Evolutionary conservation across 2,329 filamentous ascomycete species (phyloP), one percentile per base, ranked within the genome.

Genomic region (Davidsoniella neocaledoniae): DNA sequence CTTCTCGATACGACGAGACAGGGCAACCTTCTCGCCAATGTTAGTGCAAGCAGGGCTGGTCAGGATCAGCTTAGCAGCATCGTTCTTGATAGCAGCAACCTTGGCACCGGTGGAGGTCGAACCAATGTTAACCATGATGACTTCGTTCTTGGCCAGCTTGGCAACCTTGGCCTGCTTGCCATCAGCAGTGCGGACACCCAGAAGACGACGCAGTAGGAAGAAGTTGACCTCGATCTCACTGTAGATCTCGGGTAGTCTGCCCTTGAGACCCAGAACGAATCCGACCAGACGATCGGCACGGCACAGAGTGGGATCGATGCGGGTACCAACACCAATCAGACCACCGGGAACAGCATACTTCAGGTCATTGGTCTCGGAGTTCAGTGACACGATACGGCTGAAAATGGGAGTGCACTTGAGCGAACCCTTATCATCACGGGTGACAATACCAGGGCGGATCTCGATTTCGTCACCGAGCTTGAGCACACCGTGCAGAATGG

Each of bases 91-190:
- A 60, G 86, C 90, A 53, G 91, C 78, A 49, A 98, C 86, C 78
- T 96, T 98, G 58, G 91, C 91, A 67, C 91, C 91, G 12, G 90
- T 95, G 43, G 91, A 93, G 8, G 90, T 96, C 37, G 86, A 94
- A 55, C 91, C 91, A 63, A 98, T 98, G 74, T 98, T 98, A 57
- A 98, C 91, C 91, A 98, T 96, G 68, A 98, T 82, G 61, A 96
- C 87, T 68, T 98, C 91, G 69, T 94, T 95, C 80, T 96, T 98
- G 52, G 87, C 74, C 57, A 98, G 75, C 73, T 98, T 98, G 60
- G 88, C 87, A 57, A 98, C 91, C 81, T 98, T 98, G 62, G 90
- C 90, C 70, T 96, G 91, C 75, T 98, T 98, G 64, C 91, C 91
- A 59, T 98, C 91, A 55, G 90, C 87, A 43, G 91, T 94, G 71